A percentile compares a stretch with the other conserved stretches of the same genome.
Evolutionary conservation across 1,284 basidiomycete genomes (phyloP).

Genomic region (Ustilago curta): DNA sequence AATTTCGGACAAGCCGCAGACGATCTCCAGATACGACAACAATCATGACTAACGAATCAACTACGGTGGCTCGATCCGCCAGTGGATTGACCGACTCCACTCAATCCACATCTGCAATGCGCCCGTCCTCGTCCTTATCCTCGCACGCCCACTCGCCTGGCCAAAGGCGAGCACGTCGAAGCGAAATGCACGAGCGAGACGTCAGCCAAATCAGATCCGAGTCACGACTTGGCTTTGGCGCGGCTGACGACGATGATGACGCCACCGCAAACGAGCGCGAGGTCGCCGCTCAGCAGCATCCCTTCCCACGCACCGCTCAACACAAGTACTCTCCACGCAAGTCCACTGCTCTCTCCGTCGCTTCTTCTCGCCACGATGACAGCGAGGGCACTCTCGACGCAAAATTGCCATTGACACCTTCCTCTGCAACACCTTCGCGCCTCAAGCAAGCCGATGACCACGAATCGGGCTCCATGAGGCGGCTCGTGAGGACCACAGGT

Average conservation of each 20-base stretch:
- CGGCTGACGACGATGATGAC: conserved; percentile 24
- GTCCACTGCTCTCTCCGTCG: conserved; percentile 28
- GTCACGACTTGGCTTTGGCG: conserved; percentile 35
- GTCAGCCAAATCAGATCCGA: conserved; percentile 55
- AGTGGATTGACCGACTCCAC: background rate
- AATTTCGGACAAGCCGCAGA: conserved; percentile 12
- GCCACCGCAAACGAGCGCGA: conserved; percentile 4
- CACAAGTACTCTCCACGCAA: conserved; percentile 51
- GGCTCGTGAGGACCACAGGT: conserved; percentile 23
- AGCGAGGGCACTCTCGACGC: conserved; percentile 2
- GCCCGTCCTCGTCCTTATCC: conserved; percentile 28
- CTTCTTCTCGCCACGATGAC: conserved; percentile 25
- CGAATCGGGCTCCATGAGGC: conserved; percentile 28
- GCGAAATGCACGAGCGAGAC: conserved; percentile 54
- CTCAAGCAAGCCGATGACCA: conserved; percentile 13
- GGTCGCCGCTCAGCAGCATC: conserved; percentile 5
- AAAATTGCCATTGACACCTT: conserved; percentile 10
- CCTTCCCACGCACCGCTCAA: conserved; percentile 24
- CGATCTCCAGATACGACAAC: background rate
- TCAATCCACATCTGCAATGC: conserved; percentile 18
- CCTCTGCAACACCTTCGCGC: conserved; percentile 17
- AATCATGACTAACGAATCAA: conserved; percentile 1
- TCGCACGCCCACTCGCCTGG: conserved; percentile 15
- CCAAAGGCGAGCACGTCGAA: conserved; percentile 32
- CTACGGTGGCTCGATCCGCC: conserved; percentile 1